phyloP scores from a whole-genome alignment of 257 asterid species.

The Jaltomata sinuosa region DNA sequence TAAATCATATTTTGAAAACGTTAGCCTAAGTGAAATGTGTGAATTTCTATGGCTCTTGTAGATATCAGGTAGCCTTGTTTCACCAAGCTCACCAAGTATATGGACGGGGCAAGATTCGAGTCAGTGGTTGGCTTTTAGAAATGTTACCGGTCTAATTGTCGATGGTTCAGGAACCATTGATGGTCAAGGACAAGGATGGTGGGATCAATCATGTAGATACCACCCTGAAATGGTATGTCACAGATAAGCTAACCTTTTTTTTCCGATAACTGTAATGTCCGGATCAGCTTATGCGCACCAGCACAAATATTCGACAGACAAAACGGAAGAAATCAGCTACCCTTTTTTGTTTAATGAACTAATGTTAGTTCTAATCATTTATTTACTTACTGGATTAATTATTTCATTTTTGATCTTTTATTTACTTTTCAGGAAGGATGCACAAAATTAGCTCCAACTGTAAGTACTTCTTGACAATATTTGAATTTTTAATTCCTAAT shows the following conservation, averaged over 20 bases:
- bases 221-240: constrained; percentile 38
- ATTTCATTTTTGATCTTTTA: neutral
- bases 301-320: neutral
- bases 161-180: constrained; percentile 51
- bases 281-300: neutral
- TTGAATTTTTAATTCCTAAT: neutral
- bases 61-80: constrained; percentile 50
- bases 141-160: constrained; percentile 33
- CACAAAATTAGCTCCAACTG: constrained; percentile 79
- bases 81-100: constrained; percentile 39
- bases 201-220: constrained; percentile 70
- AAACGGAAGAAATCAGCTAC: no score
- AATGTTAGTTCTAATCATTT: neutral
- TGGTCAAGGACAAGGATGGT: constrained; percentile 57
- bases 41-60: neutral
- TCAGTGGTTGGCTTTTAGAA: constrained; percentile 42
- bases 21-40: neutral
- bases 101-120: constrained; percentile 45
- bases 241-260: neutral
- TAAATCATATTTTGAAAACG: neutral
- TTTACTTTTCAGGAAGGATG: constrained; percentile 41
- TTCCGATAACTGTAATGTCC: neutral
- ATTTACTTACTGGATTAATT: neutral
- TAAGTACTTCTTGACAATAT: constrained; percentile 22
- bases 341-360: neutral